Percentiles rank a stretch among this genome's conserved stretches.
These are phyloP conservation scores for Streptanthus diversifolius DNA, from an alignment of 345 rosid genomes.

Conservation along the genomic window DNA sequence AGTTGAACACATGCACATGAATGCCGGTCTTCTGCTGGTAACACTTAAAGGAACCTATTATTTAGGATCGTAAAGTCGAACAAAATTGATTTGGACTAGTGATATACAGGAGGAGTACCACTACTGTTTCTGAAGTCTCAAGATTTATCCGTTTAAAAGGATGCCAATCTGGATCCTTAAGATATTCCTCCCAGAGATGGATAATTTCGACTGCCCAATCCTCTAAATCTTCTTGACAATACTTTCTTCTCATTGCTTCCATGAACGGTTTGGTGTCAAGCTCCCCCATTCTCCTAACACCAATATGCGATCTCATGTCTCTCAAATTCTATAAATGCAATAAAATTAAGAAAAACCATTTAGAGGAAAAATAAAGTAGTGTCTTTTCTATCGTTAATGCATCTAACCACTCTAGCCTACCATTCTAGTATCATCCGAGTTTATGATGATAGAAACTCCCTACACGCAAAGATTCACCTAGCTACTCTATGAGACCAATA, in stretches of 20 bases:
- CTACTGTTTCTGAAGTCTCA: conserved; percentile 48
- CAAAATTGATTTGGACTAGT: not conserved
- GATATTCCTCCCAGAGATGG: conserved; percentile 91
- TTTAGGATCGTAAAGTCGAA: not conserved
- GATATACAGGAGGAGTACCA: conserved; percentile 44
- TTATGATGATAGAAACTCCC: conserved; percentile 1
- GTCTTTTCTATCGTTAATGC: not conserved
- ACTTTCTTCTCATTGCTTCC: conserved; percentile 73
- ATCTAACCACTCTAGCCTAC: conserved; percentile 7
- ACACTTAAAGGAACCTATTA: not conserved
- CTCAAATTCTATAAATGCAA: conserved; percentile 42
- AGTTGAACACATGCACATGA: not conserved
- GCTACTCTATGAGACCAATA: not conserved
- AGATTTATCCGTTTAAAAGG: conserved; percentile 60
- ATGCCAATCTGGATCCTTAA: conserved; percentile 95
- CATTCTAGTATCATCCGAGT: not conserved
- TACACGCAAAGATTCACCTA: conserved; percentile 13
- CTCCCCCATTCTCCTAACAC: conserved; percentile 96
- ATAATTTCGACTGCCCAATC: conserved; percentile 68
- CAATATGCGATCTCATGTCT: conserved; percentile 40
- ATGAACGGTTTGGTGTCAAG: conserved; percentile 72
- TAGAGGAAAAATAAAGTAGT: not conserved
- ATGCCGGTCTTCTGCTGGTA: not conserved
- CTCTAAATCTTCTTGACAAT: conserved; percentile 64
- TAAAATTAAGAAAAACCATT: not conserved